Percentiles rank a stretch among this genome's conserved stretches.
Evolutionary conservation across 371 early-diverging fungal genomes (phyloP).

Genomic region (Batkoa obscura): DNA sequence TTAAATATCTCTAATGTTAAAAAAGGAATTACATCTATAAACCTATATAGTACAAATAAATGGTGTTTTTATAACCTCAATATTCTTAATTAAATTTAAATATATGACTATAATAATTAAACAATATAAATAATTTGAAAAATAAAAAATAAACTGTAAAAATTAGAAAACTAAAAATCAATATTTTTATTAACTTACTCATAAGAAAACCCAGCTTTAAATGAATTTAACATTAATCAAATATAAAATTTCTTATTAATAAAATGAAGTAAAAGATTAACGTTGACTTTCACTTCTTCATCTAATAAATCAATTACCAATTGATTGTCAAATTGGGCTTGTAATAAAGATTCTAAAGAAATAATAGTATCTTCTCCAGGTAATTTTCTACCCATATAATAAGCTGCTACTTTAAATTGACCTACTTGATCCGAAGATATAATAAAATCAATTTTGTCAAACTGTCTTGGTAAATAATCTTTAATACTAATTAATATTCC

Average conservation of each 20-base stretch:
- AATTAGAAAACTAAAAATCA: too few species aligned
- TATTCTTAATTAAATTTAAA: too few species aligned
- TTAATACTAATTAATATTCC: constrained; percentile 78
- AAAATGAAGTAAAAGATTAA: constrained; percentile 80
- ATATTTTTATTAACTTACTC: too few species aligned
- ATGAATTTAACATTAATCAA: background rate
- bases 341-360: constrained; percentile 79
- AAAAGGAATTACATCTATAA: too few species aligned
- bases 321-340: constrained; percentile 83
- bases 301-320: constrained; percentile 76
- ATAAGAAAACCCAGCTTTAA: too few species aligned
- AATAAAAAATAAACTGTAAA: too few species aligned
- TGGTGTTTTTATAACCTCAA: too few species aligned
- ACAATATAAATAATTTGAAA: too few species aligned
- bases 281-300: constrained; percentile 80
- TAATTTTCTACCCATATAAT: constrained; percentile 53
- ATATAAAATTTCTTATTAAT: constrained; percentile 81
- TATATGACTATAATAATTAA: too few species aligned
- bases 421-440: constrained; percentile 83
- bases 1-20: too few species aligned
- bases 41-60: too few species aligned
- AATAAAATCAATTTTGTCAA: constrained; percentile 69
- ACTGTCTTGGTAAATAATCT: constrained; percentile 60
- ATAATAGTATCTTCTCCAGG: constrained; percentile 58
- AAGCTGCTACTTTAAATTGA: constrained; percentile 67